These are phyloP conservation scores for Nothophytophthora sp. DNA, from an alignment of 352 stramenopile species.

Conservation along the genomic window DNA sequence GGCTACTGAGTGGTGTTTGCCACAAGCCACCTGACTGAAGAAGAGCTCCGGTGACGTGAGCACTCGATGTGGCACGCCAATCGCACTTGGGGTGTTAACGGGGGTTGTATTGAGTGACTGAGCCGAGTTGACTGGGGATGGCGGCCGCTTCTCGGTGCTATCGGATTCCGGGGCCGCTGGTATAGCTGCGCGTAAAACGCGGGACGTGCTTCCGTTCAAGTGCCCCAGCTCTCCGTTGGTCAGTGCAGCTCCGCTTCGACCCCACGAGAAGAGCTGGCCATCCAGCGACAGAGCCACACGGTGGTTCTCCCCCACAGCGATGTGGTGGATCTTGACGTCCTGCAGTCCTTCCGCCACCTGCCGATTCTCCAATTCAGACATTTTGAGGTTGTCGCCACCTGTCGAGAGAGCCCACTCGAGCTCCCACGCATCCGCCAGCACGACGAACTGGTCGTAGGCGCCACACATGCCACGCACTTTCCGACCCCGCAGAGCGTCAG, in stretches of 20 bases:
- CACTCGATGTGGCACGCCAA: slow-evolving; percentile 35
- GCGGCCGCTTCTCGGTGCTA: slow-evolving; percentile 4
- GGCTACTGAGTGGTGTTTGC: slow-evolving; percentile 65
- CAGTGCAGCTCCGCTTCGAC: slow-evolving; percentile 22
- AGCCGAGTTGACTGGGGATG: not conserved
- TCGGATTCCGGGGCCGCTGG: slow-evolving; percentile 16
- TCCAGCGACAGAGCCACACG: slow-evolving; percentile 59
- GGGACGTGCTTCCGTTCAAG: slow-evolving; percentile 11
- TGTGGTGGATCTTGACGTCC: slow-evolving; percentile 51
- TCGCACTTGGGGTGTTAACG: slow-evolving; percentile 7
- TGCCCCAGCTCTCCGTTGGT: slow-evolving; percentile 48
- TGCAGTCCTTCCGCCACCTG: slow-evolving; percentile 34
- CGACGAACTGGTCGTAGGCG: slow-evolving; percentile 46
- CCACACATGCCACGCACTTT: slow-evolving; percentile 61
- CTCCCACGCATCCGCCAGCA: slow-evolving; percentile 55
- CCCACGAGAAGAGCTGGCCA: slow-evolving; percentile 70
- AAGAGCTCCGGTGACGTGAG: slow-evolving; percentile 44
- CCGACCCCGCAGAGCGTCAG: slow-evolving; percentile 36
- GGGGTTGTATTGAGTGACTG: not conserved
- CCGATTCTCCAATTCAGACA: slow-evolving; percentile 28
- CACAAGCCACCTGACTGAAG: slow-evolving; percentile 70
- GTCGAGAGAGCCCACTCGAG: slow-evolving; percentile 38
- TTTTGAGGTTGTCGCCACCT: not conserved
- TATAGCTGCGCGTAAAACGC: slow-evolving; percentile 5
- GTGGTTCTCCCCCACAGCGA: slow-evolving; percentile 59